A percentile compares a stretch with the other conserved stretches of the same genome.
These are phyloP conservation scores for Inga laurina DNA, from an alignment of 306 rosid species.

Conservation along the genomic window DNA sequence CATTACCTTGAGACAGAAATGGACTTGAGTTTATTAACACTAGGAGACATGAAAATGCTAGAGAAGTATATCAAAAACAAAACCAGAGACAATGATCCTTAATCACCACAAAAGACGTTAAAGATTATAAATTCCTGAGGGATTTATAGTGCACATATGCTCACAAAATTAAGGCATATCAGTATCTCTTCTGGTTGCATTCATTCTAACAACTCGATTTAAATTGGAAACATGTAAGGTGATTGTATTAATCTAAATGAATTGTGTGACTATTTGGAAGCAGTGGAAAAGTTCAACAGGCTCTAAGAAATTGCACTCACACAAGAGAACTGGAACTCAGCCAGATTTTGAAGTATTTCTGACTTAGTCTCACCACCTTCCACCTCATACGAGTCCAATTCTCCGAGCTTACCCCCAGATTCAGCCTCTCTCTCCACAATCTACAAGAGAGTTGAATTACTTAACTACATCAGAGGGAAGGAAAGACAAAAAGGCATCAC, in stretches of 20 bases:
- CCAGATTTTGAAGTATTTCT: conserved; percentile 86
- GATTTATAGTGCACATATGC: neutral
- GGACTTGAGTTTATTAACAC: neutral
- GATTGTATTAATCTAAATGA: neutral
- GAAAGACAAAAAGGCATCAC: conserved; percentile 3
- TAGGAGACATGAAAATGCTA: neutral
- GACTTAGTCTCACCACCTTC: conserved; percentile 98
- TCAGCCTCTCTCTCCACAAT: conserved; percentile 84
- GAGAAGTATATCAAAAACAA: neutral
- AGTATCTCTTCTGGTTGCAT: neutral
- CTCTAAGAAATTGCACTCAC: conserved; percentile 51
- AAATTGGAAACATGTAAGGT: neutral
- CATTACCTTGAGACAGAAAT: neutral
- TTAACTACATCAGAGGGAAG: conserved; percentile 1
- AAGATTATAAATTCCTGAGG: neutral
- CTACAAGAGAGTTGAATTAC: conserved; percentile 42
- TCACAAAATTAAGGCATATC: neutral
- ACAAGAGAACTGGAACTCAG: conserved; percentile 97
- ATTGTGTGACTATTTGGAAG: neutral
- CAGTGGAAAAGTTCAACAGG: conserved; percentile 5
- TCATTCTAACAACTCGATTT: conserved; percentile 9
- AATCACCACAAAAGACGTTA: neutral
- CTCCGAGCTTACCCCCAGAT: conserved; percentile 86
- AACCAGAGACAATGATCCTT: neutral
- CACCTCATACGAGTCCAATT: conserved; percentile 84